Percentiles rank a stretch among this genome's conserved stretches.
phyloP scores from a whole-genome alignment of 1,139 yeast genomes.

The Protomyces pachydermus region DNA sequence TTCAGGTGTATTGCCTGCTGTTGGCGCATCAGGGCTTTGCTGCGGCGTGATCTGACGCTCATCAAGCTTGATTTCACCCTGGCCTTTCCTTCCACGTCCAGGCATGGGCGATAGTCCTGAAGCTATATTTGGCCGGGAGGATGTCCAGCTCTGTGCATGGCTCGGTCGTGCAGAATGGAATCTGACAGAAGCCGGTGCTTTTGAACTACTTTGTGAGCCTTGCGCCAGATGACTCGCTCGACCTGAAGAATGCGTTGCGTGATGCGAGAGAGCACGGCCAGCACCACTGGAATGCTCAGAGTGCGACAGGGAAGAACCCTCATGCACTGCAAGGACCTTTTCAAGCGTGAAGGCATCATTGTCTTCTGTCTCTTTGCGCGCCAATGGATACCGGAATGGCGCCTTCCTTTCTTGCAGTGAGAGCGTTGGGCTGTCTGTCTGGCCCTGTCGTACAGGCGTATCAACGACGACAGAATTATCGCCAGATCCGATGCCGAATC shows the following conservation, averaged over 20 bases:
- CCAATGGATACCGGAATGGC: background rate
- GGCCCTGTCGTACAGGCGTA: background rate
- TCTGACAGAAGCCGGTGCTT: background rate
- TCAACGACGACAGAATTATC: background rate
- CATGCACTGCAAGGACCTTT: background rate
- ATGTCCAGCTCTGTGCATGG: background rate
- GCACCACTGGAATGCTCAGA: background rate
- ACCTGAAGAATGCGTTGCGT: background rate
- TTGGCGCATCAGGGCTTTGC: background rate
- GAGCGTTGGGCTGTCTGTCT: background rate
- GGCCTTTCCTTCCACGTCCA: background rate
- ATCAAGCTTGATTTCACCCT: background rate
- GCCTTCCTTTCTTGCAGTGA: background rate
- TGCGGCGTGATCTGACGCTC: background rate
- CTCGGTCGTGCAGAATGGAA: background rate
- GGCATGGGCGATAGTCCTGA: background rate
- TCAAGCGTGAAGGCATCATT: background rate
- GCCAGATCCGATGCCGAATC: background rate
- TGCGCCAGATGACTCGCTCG: background rate
- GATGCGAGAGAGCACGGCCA: background rate
- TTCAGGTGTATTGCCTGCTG: background rate
- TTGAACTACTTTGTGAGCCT: background rate
- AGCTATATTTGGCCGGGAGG: background rate
- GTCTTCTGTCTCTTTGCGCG: background rate
- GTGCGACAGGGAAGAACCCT: background rate